Base-by-base conservation (phyloP, 2,329 filamentous ascomycete genomes). In the Claviceps sp. region DNA sequence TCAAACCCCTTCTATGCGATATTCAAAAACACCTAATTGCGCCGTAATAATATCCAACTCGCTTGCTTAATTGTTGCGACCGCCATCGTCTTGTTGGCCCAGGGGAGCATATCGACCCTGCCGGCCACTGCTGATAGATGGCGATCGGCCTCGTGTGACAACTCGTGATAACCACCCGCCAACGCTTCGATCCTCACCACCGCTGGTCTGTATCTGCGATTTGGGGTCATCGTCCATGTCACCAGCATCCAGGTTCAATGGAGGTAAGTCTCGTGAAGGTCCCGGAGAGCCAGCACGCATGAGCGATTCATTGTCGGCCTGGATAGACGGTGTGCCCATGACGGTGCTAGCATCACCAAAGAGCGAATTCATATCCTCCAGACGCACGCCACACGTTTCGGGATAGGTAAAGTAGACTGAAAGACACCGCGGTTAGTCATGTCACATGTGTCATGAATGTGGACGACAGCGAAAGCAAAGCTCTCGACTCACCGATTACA, bases 381-480 rank as follows among this genome's bases (percentile, higher is more conserved):
- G 77, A 53, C 90, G 85, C 53, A 98, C 84, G 61, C 94, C 94
- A 59, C 90, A 93, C 0, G 93, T 98, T 69, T 98, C 93, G 34
- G 93, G 93, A 66, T 97, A 98, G 59, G 95, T 80, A 70, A 97
- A 97, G 70, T 91, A 98, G 7, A 98, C 93, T 96, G 57, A 10
- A 14, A 26, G 24, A 42, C 65, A 54, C 42, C 65, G 54, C 50
- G 44, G 55, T 50, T 41, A 56, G 44, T 47, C 43, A 34, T n/a
- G 34, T 17, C 30, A 34, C 30, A 3, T 37, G 16, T 17, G 22
- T 4, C 22, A 17, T 47, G 26, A 22, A 26, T 24, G 14, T 17
- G 17, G 4, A 34, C 11, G 38, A 11, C 14, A 26, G 26, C 22
- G 16, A n/a, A 51, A 19, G 14, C 4, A 43, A 24, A 43, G 14